phyloP scores from a whole-genome alignment of 2,329 filamentous ascomycete species.

The Fusarium proliferatum region DNA sequence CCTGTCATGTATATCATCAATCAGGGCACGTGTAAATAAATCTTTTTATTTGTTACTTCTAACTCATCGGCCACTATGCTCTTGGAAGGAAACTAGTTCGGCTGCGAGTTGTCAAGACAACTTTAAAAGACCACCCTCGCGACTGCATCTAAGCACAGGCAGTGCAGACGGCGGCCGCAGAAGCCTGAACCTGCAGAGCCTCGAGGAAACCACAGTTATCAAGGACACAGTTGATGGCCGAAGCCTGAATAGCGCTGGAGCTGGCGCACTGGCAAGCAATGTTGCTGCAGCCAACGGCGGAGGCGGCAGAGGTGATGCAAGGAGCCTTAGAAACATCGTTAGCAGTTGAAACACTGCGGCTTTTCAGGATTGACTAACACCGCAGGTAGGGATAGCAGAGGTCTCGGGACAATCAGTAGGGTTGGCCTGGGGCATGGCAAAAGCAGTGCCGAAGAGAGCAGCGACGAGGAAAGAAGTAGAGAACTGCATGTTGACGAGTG shows the following conservation, averaged over 20 bases:
- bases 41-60: too few species aligned
- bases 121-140: neutral
- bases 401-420: slow-evolving; percentile 28
- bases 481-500: slow-evolving; percentile 21
- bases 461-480: slow-evolving; percentile 16
- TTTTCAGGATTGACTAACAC: slow-evolving; percentile 5
- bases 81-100: neutral
- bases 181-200: slow-evolving; percentile 25
- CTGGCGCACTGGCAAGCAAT: slow-evolving; percentile 33
- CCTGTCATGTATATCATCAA: neutral
- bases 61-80: neutral
- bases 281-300: slow-evolving; percentile 29
- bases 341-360: neutral
- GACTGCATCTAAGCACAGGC: slow-evolving; percentile 17
- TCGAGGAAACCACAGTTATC: slow-evolving; percentile 26
- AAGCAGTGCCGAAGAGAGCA: slow-evolving; percentile 15
- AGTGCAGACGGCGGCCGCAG: slow-evolving; percentile 35
- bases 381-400: slow-evolving; percentile 37
- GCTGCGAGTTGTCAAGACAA: neutral
- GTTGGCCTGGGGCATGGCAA: slow-evolving; percentile 29
- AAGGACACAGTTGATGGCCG: slow-evolving; percentile 30
- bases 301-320: slow-evolving; percentile 32
- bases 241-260: slow-evolving; percentile 28
- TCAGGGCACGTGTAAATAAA: neutral
- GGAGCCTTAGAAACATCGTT: slow-evolving; percentile 9